Percentiles rank a stretch among this genome's conserved stretches.
Conservation (phyloP, 192 early-diverging fungal species). For the Podila verticillata region DNA sequence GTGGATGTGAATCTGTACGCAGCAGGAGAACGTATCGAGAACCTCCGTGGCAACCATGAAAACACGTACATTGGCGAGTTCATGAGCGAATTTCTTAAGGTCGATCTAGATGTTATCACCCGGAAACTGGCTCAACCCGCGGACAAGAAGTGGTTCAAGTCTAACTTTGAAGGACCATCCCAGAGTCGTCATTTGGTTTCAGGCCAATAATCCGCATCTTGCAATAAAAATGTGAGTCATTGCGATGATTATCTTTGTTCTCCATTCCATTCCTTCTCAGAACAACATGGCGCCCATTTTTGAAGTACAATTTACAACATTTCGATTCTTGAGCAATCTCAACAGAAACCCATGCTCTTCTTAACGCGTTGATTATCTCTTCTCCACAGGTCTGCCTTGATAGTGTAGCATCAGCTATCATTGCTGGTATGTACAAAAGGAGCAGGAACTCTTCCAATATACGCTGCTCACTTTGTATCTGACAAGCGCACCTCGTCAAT, state of each 20-base stretch:
- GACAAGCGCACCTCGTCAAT: not conserved
- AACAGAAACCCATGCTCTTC: not conserved
- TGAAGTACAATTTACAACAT: conserved; percentile 3
- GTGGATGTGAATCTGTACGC: conserved; percentile 93
- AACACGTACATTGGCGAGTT: conserved; percentile 74
- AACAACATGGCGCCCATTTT: conserved; percentile 19
- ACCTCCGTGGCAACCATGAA: conserved; percentile 69
- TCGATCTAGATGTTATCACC: conserved; percentile 63
- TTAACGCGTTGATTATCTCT: not conserved
- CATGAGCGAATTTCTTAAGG: conserved; percentile 60
- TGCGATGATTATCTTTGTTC: not conserved
- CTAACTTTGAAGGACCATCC: not conserved
- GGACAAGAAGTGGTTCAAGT: conserved; percentile 37
- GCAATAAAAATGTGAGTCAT: not conserved
- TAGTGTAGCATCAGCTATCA: conserved; percentile 36
- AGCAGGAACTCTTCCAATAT: not conserved
- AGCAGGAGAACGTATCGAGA: conserved; percentile 50
- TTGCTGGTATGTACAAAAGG: conserved; percentile 23
- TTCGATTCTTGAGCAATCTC: not conserved
- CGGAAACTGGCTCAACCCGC: conserved; percentile 33
- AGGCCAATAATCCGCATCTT: too few species aligned
- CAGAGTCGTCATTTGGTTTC: not conserved
- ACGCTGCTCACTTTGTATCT: not conserved
- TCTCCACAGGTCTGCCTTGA: conserved; percentile 28
- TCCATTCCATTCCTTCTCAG: not conserved